Evolutionary conservation across 768 basidiomycete species (phyloP), one percentile per base, ranked within the genome.

Genomic region (Serpula lacrymans): DNA sequence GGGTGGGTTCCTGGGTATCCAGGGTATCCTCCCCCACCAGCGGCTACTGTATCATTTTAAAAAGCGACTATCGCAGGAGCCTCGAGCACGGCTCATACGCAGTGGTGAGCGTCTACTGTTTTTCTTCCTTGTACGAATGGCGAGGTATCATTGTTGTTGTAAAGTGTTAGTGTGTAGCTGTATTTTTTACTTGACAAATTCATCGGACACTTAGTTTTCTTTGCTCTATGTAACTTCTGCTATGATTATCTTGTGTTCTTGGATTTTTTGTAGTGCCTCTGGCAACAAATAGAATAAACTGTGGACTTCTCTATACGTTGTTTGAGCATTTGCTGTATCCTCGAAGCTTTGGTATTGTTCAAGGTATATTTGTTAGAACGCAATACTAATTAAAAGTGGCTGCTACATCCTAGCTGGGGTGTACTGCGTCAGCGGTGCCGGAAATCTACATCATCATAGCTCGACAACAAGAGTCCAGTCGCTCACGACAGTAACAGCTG

Each of bases 401-500:
- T 29, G 14, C n/a, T n/a, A n/a, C 27, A 9, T 29, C 27, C 9
- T 29, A 29, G 31, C 31, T 6, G n/a, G 14, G 31, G 20, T 6
- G 31, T n/a, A n/a, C n/a, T n/a, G 31, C 20, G 20, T 33, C 27
- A 28, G n/a, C 9, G 9, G 9, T 28, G n/a, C 20, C 14, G 6
- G 31, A 14, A 33, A 8, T 14, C 31, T 33, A 6, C 12, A n/a
- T 37, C 10, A 30, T 39, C 53, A 58, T 5, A 58, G 49, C 17
- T 29, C 35, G 24, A 71, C 56, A 29, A 60, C 55, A 31, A 90
- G 74, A 34, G 66, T 65, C 88, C 88, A 91, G 54, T 88, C 82
- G 29, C 69, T 63, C 21, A 71, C 64, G 37, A 88, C 63, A 29
- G 59, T 55, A 9, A 79, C 72, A 42, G 61, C 76, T 2, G 88